Base-by-base conservation (phyloP, 2,329 filamentous ascomycete species). In the Aspergillus oerlinghausenensis region DNA sequence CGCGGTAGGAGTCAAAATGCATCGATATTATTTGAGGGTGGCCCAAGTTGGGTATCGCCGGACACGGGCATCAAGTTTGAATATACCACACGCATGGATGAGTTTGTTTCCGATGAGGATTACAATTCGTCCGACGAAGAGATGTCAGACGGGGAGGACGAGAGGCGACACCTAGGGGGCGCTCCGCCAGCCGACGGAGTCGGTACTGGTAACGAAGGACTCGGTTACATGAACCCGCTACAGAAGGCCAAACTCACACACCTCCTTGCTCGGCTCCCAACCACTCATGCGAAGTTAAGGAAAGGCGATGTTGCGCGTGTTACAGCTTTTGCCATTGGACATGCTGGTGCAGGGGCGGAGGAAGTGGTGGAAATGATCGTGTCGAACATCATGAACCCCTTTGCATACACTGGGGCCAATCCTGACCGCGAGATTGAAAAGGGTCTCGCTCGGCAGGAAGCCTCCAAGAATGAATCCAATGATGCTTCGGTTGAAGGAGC, bases 351-450 rank as follows among this genome's bases (percentile, higher is more conserved):
- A 21, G 94, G 92, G 17, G 89, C 90, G 11, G 89, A 95, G 61
- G 94, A 97, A 75, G 88, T 97, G 38, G 92, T 96, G n/a, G 84
- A 93, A 51, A 84, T 96, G 75, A 86, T 97, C 40, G 83, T 96
- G 0, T 82, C 86, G 1, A 97, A 99, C 66, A 81, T 97, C 35
- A 81, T 88, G 57, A 84, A 82, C 52, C 94, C 94, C 0, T 85
- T 95, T 56, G 83, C 86, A 5, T 84, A 88, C 62, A 90, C 86
- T 1, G 82, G 82, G 6, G 89, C 88, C 25, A 92, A 90, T 58
- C 84, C 86, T 23, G 74, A 81, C 55, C 70, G 68, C 21, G 68
- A 73, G 49, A 38, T 60, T 17, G 72, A 72, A 47, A 69, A 66
- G 28, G 65, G 64, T 29, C 55, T 65, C 49, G 63, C 65, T 26